Percentiles rank a stretch among this genome's conserved stretches.
phyloP scores from a whole-genome alignment of 2,329 filamentous ascomycete genomes.

The Annulohypoxylon truncatum region DNA sequence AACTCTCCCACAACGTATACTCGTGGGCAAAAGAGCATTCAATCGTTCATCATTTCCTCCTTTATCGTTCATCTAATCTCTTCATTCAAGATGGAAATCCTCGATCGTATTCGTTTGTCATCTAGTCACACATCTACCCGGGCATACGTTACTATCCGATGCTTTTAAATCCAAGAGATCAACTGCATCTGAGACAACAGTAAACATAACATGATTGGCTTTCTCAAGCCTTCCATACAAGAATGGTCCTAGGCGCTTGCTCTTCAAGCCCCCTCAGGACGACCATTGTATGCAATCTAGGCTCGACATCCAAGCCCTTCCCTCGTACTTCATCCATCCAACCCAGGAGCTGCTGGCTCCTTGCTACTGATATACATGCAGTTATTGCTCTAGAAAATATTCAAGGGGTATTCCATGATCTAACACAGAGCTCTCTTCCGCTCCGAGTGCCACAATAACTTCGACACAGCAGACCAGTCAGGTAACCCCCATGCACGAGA shows the following conservation, averaged over 20 bases:
- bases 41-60: not conserved
- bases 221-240: constrained; percentile 16
- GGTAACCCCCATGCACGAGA: constrained; percentile 20
- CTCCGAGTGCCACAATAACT: constrained; percentile 24
- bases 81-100: constrained; percentile 8
- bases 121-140: constrained; percentile 3
- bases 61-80: not conserved
- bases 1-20: not conserved
- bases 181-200: constrained; percentile 15
- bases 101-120: constrained; percentile 16
- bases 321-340: not conserved
- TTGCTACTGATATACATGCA: constrained; percentile 32
- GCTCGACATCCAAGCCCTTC: constrained; percentile 1
- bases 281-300: constrained; percentile 19
- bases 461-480: constrained; percentile 22
- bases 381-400: constrained; percentile 33
- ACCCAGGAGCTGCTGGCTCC: constrained; percentile 2
- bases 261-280: constrained; percentile 9
- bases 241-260: constrained; percentile 23
- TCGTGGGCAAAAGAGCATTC: not conserved
- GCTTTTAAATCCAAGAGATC: constrained; percentile 17
- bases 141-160: constrained; percentile 2
- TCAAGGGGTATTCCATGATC: constrained; percentile 40
- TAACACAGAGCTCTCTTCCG: constrained; percentile 35
- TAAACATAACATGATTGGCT: constrained; percentile 26